Evolutionary conservation across 441 rosid genomes (phyloP), one percentile per base, ranked within the genome.

Genomic region (Gossypium trilobum): DNA sequence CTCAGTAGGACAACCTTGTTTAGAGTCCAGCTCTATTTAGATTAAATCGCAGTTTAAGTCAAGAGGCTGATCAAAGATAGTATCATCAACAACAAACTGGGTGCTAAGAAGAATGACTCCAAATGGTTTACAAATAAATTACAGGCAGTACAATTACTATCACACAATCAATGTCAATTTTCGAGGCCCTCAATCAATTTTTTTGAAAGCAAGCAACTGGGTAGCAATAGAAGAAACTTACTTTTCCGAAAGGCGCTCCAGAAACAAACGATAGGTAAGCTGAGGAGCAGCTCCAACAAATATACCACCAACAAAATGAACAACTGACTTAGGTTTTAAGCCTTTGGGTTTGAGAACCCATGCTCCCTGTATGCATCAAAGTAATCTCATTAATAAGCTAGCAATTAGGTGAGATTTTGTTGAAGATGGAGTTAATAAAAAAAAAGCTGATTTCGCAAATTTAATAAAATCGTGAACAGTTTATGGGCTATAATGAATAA

Each of bases 271-370:
- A 73, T 92, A 94, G 1, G 97, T 81, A 74, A 94, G 90, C 78
- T 94, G 97, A 23, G 99, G 99, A 51, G 99, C 97, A 6, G 97
- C 99, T 81, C 99, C 99, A 77, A 94, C 99, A 80, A 94, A 94
- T 77, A 92, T 85, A 20, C 99, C 97, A 10, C 97, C 97, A 66
- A 94, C 29, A 65, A 92, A 94, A 84, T 94, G 99, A 79, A 86
- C 91, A 61, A 92, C 91, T 74, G 90, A 81, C 76, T 82, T 89
- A 10, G 97, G 95, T 71, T 76, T 83, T 48, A 84, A 80, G 78
- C 74, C 73, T 72, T 76, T 86, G 20, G 97, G 98, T 85, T 83
- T 87, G 31, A 93, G 91, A 80, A 93, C 87, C 98, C 98, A 93
- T 71, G 98, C 86, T 64, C 98, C 97, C 98, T 93, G 80, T 11